These are phyloP conservation scores for Lumnitzera littorea DNA, from an alignment of 345 rosid genomes.

Conservation along the genomic window DNA sequence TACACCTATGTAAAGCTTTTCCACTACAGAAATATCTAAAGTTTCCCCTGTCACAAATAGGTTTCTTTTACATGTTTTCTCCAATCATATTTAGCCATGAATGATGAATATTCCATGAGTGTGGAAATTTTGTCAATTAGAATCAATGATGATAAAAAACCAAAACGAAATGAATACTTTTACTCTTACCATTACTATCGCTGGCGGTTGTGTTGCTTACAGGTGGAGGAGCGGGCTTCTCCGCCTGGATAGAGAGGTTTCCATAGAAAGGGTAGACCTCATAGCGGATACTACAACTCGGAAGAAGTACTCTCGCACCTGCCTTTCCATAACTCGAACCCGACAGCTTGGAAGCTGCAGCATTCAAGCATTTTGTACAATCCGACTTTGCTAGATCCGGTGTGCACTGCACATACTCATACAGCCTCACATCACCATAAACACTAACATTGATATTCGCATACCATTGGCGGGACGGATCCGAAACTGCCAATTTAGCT, in stretches of 20 bases:
- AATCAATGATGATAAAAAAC: too few species aligned
- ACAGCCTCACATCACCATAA: background rate
- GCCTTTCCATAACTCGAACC: background rate
- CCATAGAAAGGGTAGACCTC: slow-evolving; percentile 9
- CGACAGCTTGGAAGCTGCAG: background rate
- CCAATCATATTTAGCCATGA: too few species aligned
- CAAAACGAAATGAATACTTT: too few species aligned
- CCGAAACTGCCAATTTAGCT: background rate
- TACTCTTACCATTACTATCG: background rate
- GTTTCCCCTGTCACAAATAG: too few species aligned
- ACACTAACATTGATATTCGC: background rate
- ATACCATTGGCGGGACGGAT: background rate
- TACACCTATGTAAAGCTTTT: too few species aligned
- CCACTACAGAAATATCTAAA: too few species aligned
- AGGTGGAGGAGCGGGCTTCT: background rate
- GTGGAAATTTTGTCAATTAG: too few species aligned
- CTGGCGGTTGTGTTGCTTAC: background rate
- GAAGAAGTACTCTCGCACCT: slow-evolving; percentile 11
- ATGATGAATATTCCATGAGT: too few species aligned
- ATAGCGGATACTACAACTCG: slow-evolving; percentile 16
- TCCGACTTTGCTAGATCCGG: slow-evolving; percentile 4
- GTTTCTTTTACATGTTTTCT: too few species aligned
- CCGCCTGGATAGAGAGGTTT: background rate
- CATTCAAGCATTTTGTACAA: slow-evolving; percentile 1
- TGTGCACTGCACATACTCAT: slow-evolving; percentile 17